These are phyloP conservation scores for Aspergillus panamensis DNA, from an alignment of 495 filamentous ascomycete genomes.

Conservation along the genomic window DNA sequence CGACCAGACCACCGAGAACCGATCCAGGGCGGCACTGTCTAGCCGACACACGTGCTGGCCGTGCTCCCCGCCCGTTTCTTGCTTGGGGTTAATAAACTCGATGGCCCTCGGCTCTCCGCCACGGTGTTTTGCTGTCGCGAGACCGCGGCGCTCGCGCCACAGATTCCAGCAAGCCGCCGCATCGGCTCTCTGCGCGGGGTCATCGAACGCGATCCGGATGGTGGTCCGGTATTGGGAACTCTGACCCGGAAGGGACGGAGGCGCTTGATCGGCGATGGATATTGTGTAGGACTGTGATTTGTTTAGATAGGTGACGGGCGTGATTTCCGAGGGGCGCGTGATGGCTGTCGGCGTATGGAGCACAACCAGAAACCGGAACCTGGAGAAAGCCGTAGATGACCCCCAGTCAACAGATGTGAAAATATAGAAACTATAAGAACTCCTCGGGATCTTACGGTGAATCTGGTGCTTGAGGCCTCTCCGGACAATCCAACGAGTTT, in stretches of 20 bases:
- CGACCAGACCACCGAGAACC: slow-evolving; percentile 87
- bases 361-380: slow-evolving; percentile 86
- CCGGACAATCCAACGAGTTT: not conserved
- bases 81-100: slow-evolving; percentile 80
- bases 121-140: slow-evolving; percentile 83
- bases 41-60: slow-evolving; percentile 63
- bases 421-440: not conserved
- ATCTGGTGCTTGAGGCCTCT: not conserved
- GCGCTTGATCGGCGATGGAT: slow-evolving; percentile 63
- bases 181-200: slow-evolving; percentile 79
- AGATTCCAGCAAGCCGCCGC: slow-evolving; percentile 87
- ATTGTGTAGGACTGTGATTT: slow-evolving; percentile 92
- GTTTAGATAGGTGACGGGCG: slow-evolving; percentile 89
- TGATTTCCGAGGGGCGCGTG: slow-evolving; percentile 80
- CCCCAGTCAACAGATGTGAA: not conserved
- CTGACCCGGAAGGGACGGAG: slow-evolving; percentile 42
- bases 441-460: not conserved
- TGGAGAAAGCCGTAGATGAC: slow-evolving; percentile 25
- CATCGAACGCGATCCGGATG: slow-evolving; percentile 90
- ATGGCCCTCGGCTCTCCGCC: slow-evolving; percentile 87
- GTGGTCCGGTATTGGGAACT: slow-evolving; percentile 73
- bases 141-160: slow-evolving; percentile 92
- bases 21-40: slow-evolving; percentile 82
- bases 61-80: slow-evolving; percentile 51
- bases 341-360: slow-evolving; percentile 92